Conservation (phyloP, 306 rosid species). For the Gillenia trifoliata region DNA sequence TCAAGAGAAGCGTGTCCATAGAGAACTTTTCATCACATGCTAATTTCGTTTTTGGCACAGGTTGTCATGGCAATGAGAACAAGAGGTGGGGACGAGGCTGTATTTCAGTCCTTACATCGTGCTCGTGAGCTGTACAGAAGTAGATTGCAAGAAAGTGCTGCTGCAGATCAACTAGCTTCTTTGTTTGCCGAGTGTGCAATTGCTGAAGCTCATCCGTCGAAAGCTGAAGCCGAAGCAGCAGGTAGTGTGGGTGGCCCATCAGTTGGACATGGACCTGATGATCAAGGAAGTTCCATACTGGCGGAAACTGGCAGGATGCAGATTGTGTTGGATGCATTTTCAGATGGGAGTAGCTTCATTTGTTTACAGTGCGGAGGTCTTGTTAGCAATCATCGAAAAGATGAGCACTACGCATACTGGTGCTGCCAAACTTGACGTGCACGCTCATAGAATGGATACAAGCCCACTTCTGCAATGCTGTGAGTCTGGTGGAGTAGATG, state of each 20-base stretch:
- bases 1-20: background rate
- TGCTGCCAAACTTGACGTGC: conserved; percentile 49
- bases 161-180: conserved; percentile 79
- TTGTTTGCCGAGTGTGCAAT: conserved; percentile 97
- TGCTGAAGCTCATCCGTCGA: conserved; percentile 71
- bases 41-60: conserved; percentile 36
- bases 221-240: conserved; percentile 28
- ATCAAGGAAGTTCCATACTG: conserved; percentile 60
- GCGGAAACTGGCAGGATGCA: conserved; percentile 90
- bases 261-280: conserved; percentile 25
- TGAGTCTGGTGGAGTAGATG: background rate
- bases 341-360: conserved; percentile 94
- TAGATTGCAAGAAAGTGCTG: conserved; percentile 63
- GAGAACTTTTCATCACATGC: background rate
- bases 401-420: conserved; percentile 86
- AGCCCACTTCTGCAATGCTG: conserved; percentile 18
- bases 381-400: conserved; percentile 81
- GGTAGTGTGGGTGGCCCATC: conserved; percentile 18
- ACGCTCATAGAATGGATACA: background rate
- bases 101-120: conserved; percentile 65
- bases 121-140: conserved; percentile 75
- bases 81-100: conserved; percentile 88
- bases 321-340: conserved; percentile 81
- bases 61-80: conserved; percentile 67
- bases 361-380: conserved; percentile 97